Evolutionary conservation across 768 basidiomycete species (phyloP).

Genomic region (Pholiota molesta): DNA sequence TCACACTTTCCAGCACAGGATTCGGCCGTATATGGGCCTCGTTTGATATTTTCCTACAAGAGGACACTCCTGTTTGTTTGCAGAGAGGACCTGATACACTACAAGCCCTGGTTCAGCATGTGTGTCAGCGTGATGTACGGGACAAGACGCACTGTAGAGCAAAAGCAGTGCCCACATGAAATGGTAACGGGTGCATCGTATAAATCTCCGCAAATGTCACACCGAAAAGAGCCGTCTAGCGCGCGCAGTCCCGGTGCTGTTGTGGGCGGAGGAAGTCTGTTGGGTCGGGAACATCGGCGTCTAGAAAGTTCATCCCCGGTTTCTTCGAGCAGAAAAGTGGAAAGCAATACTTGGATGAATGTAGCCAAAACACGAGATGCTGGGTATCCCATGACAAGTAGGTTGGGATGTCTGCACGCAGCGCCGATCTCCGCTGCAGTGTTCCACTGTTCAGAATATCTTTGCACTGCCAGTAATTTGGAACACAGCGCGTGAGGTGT

Average conservation of each 20-base stretch:
- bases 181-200: constrained; percentile 76
- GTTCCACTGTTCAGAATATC: too few species aligned
- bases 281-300: constrained; percentile 50
- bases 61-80: constrained; percentile 71
- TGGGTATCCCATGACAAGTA: too few species aligned
- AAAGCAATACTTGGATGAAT: background rate
- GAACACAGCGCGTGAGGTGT: constrained; percentile 4
- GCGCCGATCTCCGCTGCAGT: background rate
- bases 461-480: background rate
- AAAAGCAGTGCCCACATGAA: constrained; percentile 81
- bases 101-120: background rate
- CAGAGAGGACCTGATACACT: constrained; percentile 75
- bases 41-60: constrained; percentile 58
- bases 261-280: constrained; percentile 58
- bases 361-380: background rate
- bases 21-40: constrained; percentile 72
- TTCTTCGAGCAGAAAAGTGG: background rate
- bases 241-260: constrained; percentile 56
- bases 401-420: background rate
- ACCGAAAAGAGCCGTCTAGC: constrained; percentile 69
- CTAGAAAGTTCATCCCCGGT: constrained; percentile 23
- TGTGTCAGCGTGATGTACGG: constrained; percentile 5
- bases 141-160: constrained; percentile 59
- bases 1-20: constrained; percentile 67
- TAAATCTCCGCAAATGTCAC: constrained; percentile 76